Evolutionary conservation across 2,329 filamentous ascomycete genomes (phyloP), one percentile per base, ranked within the genome.

Genomic region (Colletotrichum eremochloae): DNA sequence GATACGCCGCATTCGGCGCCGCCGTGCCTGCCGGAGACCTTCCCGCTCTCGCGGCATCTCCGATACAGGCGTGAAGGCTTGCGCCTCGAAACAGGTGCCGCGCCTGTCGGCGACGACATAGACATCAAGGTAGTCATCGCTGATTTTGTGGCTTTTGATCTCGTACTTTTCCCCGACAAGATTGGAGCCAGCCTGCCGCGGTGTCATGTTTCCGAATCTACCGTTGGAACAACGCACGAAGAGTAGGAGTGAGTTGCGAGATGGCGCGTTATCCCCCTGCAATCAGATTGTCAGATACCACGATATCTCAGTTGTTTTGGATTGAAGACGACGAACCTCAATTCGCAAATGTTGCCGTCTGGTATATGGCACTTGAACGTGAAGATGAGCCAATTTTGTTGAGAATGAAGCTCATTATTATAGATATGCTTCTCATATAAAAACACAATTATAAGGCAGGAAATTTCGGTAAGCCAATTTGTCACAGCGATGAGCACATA

Each of bases 1-100:
- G 31, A 67, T 67, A 36, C 64, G 64, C 14, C 42, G 46, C 56
- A 67, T 53, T 3, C 64, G 64, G 11, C 64, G 56, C 56, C 64
- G 64, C 6, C 64, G 64, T 24, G 55, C 64, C 36, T 44, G 44
- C 5, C 36, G 36, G 14, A 61, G 64, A 2, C 55, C 55, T n/a
- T 67, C 55, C 1, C 33, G 44, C 24, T 44, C 64, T 24, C 44
- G 64, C 24, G 55, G 55, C 64, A 67, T 52, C 31, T 36, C 55
- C n/a, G 33, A 24, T 6, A 60, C 7, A 15, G 55, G 55, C 11
- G 55, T 2, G 44, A 67, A 67, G 20, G 55, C 64, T 36, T 67
- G 64, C 18, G 64, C 64, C 31, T 61, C 64, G 14, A 44, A 67
- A 7, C 5, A 24, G 15, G 11, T n/a, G 33, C 55, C 64, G 7